Evolutionary conservation across 371 early-diverging fungal species (phyloP), one percentile per base, ranked within the genome.

Genomic region (Lichtheimia corymbifera): DNA sequence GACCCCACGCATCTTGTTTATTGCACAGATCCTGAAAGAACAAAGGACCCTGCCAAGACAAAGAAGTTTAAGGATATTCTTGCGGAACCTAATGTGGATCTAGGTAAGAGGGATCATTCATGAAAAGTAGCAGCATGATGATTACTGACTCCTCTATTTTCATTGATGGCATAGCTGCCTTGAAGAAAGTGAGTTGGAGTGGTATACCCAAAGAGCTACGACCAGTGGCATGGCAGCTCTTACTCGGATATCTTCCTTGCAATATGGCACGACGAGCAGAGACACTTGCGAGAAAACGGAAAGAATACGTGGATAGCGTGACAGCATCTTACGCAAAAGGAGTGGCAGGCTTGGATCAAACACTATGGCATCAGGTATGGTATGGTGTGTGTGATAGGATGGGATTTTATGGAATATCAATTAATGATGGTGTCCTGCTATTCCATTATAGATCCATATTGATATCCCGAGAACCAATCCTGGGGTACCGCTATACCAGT

Each of bases 391-490:
- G 49, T 44, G 28, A 44, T 5, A 44, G 20, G 35, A 35, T 35
- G 35, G 35, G 35, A 35, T 9, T 35, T 0, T 9, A 35, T 35
- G 35, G 35, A 35, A 35, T 35, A 35, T 11, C 35, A 35, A 35
- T 35, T 28, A 35, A 35, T 35, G 35, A 4, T 28, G 4, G 28
- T 22, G 22, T 2, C 28, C 28, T 28, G 28, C 28, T 28, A 35
- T 35, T 11, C 35, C 35, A 9, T 35, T n/a, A 35, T 56, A 88
- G 83, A 91, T 96, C 45, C 91, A 91, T 69, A 97, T 98, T 55
- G 98, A 98, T 81, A 91, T 98, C 44, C 93, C 94, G 13, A 78
- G 98, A 53, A 98, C 98, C 0, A 89, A 89, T 64, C 92, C 97
- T 1, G 84, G 82, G 15, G 88, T 92, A 53, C 81, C 88, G 0